Percentiles rank a stretch among this genome's conserved stretches.
Evolutionary conservation across 345 rosid species (phyloP).

Genomic region (Arabis hirsuta): DNA sequence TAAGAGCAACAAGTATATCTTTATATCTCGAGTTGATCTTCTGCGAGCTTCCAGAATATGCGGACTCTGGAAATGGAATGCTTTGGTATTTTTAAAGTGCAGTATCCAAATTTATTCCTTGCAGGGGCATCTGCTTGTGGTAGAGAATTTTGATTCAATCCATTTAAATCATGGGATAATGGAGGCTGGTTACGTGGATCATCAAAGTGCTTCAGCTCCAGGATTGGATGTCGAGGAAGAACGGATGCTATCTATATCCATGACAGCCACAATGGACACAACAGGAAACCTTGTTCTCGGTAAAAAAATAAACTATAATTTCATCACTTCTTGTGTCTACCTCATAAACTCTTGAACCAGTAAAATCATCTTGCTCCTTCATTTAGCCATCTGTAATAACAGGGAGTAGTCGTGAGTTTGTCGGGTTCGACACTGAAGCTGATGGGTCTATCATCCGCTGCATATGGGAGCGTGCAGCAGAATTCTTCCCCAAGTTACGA

Average conservation of each 20-base stretch:
- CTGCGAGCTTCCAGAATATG: slow-evolving; percentile 1
- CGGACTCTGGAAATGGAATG: slow-evolving; percentile 16
- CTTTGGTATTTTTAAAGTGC: neutral
- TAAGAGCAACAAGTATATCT: slow-evolving; percentile 1
- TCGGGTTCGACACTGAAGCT: slow-evolving; percentile 70
- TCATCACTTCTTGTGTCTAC: slow-evolving; percentile 10
- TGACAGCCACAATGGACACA: slow-evolving; percentile 84
- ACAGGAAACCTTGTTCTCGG: slow-evolving; percentile 83
- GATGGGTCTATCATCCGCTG: slow-evolving; percentile 59
- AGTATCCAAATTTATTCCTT: slow-evolving; percentile 15
- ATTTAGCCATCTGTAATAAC: slow-evolving; percentile 26
- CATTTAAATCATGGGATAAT: slow-evolving; percentile 79
- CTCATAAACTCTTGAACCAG: slow-evolving; percentile 6
- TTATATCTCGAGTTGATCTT: neutral
- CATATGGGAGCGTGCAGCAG: slow-evolving; percentile 81
- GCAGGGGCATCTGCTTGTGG: slow-evolving; percentile 89
- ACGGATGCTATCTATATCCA: slow-evolving; percentile 66
- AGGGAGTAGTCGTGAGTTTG: slow-evolving; percentile 97
- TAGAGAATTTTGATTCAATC: slow-evolving; percentile 66
- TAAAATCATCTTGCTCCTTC: neutral
- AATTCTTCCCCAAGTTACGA: slow-evolving; percentile 74
- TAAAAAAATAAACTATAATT: slow-evolving; percentile 26
- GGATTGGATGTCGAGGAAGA: slow-evolving; percentile 48
- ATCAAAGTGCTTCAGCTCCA: slow-evolving; percentile 51
- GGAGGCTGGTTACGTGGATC: slow-evolving; percentile 76